Conservation (phyloP, 2,329 filamentous ascomycete species). For the Fusarium sp. region DNA sequence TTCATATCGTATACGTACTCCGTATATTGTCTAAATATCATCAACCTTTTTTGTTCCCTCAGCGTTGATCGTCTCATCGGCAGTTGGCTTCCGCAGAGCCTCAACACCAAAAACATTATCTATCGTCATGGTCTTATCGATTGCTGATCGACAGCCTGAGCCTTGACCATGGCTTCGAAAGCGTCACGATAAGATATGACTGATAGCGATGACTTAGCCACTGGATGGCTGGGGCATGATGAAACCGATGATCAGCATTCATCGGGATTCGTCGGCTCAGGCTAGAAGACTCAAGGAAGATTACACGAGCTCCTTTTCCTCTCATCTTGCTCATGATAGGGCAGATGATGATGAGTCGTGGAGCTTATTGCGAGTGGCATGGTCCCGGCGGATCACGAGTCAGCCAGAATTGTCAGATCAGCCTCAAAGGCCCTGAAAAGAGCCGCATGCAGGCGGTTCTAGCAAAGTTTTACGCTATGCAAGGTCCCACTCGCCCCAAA, state of each 20-base stretch:
- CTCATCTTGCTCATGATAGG: slow-evolving; percentile 2
- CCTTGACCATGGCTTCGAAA: background rate
- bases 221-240: slow-evolving; percentile 5
- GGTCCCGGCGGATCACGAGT: slow-evolving; percentile 18
- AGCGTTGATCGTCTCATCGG: slow-evolving; percentile 15
- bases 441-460: slow-evolving; percentile 35
- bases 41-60: background rate
- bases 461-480: slow-evolving; percentile 37
- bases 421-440: slow-evolving; percentile 20
- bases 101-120: slow-evolving; percentile 20
- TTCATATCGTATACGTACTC: background rate
- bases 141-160: slow-evolving; percentile 18
- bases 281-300: background rate
- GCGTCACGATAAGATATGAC: slow-evolving; percentile 24
- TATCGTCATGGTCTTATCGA: slow-evolving; percentile 18
- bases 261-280: slow-evolving; percentile 31
- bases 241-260: slow-evolving; percentile 18
- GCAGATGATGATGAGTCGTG: slow-evolving; percentile 14
- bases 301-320: background rate
- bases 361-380: slow-evolving; percentile 26
- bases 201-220: slow-evolving; percentile 3
- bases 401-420: background rate
- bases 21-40: background rate
- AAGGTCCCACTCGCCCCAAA: slow-evolving; percentile 16
- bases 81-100: slow-evolving; percentile 35